Evolutionary conservation across 2,329 filamentous ascomycete genomes (phyloP).

Genomic region (Coniochaeta sp.): DNA sequence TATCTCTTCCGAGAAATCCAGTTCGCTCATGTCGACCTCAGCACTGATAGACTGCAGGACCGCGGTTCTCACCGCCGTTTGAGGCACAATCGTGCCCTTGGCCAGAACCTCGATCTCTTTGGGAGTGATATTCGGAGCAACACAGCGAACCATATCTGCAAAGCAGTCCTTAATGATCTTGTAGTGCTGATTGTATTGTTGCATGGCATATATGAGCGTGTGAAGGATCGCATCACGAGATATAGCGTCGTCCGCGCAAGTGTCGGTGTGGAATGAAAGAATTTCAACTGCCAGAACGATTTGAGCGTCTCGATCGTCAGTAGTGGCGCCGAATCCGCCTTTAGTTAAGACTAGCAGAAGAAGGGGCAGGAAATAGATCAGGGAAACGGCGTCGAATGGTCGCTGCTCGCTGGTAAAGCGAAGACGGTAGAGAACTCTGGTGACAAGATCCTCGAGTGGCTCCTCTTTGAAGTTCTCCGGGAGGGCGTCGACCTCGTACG

Average conservation of each 20-base stretch:
- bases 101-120: slow-evolving; percentile 72
- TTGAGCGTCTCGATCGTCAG: slow-evolving; percentile 83
- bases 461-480: slow-evolving; percentile 68
- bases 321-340: slow-evolving; percentile 65
- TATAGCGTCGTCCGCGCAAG: slow-evolving; percentile 66
- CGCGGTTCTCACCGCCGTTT: slow-evolving; percentile 73
- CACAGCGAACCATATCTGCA: slow-evolving; percentile 73
- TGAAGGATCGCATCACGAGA: slow-evolving; percentile 69
- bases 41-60: slow-evolving; percentile 85
- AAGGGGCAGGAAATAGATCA: slow-evolving; percentile 82
- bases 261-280: slow-evolving; percentile 78
- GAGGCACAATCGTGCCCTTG: slow-evolving; percentile 69
- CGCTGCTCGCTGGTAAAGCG: slow-evolving; percentile 87
- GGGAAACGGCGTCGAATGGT: slow-evolving; percentile 81
- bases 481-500: slow-evolving; percentile 66
- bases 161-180: slow-evolving; percentile 92
- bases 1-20: slow-evolving; percentile 80
- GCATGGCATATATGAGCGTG: slow-evolving; percentile 73
- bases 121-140: slow-evolving; percentile 71
- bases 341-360: slow-evolving; percentile 70
- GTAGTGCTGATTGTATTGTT: slow-evolving; percentile 85
- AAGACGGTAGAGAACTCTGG: slow-evolving; percentile 81
- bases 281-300: slow-evolving; percentile 84
- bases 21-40: slow-evolving; percentile 85
- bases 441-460: slow-evolving; percentile 76